Evolutionary conservation across 202 grass and related monocot species (phyloP), one percentile per base, ranked within the genome.

Genomic region (Schoenoplectus triqueter): DNA sequence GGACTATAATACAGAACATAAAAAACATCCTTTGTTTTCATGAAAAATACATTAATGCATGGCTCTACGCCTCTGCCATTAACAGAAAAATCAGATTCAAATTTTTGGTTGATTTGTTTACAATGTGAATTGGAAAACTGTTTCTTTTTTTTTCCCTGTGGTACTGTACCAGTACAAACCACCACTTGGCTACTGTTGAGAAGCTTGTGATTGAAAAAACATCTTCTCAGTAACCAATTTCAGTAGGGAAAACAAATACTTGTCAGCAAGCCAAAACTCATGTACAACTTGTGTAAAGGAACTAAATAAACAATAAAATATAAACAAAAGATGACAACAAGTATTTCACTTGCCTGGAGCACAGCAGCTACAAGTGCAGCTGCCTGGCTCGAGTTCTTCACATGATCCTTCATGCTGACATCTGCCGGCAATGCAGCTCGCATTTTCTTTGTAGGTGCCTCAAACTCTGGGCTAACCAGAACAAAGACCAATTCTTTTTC

Each of bases 391-490:
- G 95, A 94, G 85, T 95, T 98, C 76, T 86, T 87, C 8, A 98
- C 86, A 55, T 98, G 95, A 21, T 95, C 86, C 3, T 87, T 86
- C 42, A 95, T 86, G 7, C 42, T 13, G 40, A 95, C 66, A 0
- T 92, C 75, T 59, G 89, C 85, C 0, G 89, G 95, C 60, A 98
- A 86, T 2, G 91, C 92, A 2, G 86, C 92, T 61, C 92, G 91
- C 95, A 98, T 98, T 89, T 95, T 93, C 85, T 87, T 89, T 6
- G 95, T 98, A 14, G 95, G 92, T 49, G 95, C 95, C 91, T 98
- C 92, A 83, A 98, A 98, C 48, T 95, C 95, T 0, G 91, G 92
- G 45, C 85, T 95, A 50, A 93, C 91, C 19, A 98, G 89, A 52
- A 93, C 88, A 82, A 98, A 93, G 85, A 83, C 82, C 85, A 98